These are phyloP conservation scores for Zanthoxylum bungeanum DNA, from an alignment of 345 rosid genomes.

Conservation along the genomic window DNA sequence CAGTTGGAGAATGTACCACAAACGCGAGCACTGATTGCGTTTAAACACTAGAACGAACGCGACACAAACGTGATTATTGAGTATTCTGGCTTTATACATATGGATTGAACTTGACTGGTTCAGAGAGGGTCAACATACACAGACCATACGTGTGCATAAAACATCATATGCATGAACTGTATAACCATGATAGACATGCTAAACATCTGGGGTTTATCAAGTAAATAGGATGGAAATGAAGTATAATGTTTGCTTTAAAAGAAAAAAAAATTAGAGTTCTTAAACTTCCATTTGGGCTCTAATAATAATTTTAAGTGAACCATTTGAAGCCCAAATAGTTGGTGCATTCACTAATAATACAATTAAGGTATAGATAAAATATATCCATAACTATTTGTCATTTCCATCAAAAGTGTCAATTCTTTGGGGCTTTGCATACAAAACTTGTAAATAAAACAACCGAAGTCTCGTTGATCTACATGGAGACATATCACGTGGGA, in stretches of 20 bases:
- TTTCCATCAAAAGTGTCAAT: neutral
- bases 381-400: neutral
- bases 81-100: too few relatives aligned
- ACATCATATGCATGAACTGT: too few relatives aligned
- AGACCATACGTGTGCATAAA: too few relatives aligned
- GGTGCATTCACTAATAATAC: neutral
- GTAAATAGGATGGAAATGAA: neutral
- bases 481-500: conserved; percentile 1
- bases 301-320: neutral
- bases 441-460: neutral
- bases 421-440: neutral
- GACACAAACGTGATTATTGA: too few relatives aligned
- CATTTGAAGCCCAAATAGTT: neutral
- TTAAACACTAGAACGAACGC: too few relatives aligned
- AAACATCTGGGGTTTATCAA: too few relatives aligned
- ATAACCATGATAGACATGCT: too few relatives aligned
- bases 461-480: neutral
- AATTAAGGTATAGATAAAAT: neutral
- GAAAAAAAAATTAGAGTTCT: too few relatives aligned
- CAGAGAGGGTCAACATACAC: too few relatives aligned
- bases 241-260: neutral
- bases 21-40: too few relatives aligned
- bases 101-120: too few relatives aligned
- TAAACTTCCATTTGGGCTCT: neutral
- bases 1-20: too few relatives aligned